These are phyloP conservation scores for Kuraishia capsulata DNA, from an alignment of 805 yeast species.

Conservation along the genomic window DNA sequence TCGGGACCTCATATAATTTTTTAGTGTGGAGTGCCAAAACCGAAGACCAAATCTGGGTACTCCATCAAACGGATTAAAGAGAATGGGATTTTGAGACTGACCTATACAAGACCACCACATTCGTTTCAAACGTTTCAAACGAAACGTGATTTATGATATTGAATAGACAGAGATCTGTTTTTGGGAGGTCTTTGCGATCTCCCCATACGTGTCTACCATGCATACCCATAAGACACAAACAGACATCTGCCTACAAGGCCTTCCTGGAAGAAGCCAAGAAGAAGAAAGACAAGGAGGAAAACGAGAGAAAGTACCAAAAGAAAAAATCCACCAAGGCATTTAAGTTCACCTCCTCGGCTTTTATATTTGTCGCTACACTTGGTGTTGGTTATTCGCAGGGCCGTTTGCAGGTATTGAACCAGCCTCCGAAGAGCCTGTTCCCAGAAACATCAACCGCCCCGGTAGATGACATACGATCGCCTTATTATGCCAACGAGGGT, in stretches of 20 bases:
- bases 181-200: too few species aligned
- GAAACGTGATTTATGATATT: too few species aligned
- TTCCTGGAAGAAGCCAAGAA: background rate
- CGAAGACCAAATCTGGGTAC: too few species aligned
- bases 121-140: too few species aligned
- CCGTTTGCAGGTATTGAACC: background rate
- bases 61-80: too few species aligned
- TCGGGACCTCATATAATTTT: too few species aligned
- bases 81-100: too few species aligned
- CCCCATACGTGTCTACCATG: too few species aligned
- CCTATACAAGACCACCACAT: too few species aligned
- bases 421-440: constrained; percentile 1
- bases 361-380: background rate
- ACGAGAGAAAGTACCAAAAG: background rate
- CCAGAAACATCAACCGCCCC: constrained; percentile 2
- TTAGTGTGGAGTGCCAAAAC: too few species aligned
- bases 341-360: background rate
- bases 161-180: too few species aligned
- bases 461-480: constrained; percentile 1
- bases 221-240: background rate
- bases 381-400: constrained; percentile 1
- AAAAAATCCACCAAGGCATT: background rate
- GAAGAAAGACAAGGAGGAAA: background rate
- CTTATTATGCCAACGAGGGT: constrained; percentile 1
- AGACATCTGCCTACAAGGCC: background rate